These are phyloP conservation scores for Phytophthora ohioensis DNA, from an alignment of 352 stramenopile species.

Conservation along the genomic window DNA sequence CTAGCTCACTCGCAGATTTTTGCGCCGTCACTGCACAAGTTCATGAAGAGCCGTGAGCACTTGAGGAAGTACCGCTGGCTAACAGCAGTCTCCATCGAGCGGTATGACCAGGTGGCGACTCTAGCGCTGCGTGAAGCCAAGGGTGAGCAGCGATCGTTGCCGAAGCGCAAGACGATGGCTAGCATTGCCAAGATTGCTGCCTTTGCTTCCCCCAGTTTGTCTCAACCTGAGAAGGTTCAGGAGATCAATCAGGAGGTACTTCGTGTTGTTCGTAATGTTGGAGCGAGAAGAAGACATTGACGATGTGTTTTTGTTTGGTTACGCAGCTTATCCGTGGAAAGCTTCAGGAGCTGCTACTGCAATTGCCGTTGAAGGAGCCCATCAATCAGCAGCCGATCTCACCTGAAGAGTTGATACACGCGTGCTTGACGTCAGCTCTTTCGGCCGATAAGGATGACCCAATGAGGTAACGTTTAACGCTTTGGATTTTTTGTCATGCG, in stretches of 20 bases:
- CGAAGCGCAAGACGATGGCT: slow-evolving; percentile 77
- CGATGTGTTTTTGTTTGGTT: slow-evolving; percentile 24
- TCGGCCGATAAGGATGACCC: slow-evolving; percentile 58
- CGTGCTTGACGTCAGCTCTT: slow-evolving; percentile 57
- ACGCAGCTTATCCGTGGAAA: slow-evolving; percentile 56
- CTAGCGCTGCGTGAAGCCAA: slow-evolving; percentile 67
- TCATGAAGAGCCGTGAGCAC: slow-evolving; percentile 66
- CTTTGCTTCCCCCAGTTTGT: slow-evolving; percentile 55
- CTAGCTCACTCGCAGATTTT: slow-evolving; percentile 72
- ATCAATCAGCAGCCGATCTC: slow-evolving; percentile 52
- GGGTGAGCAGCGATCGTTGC: slow-evolving; percentile 57
- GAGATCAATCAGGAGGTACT: slow-evolving; percentile 74
- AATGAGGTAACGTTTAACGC: slow-evolving; percentile 47
- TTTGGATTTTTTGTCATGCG: neutral
- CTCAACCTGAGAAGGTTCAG: slow-evolving; percentile 46
- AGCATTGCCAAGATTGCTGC: slow-evolving; percentile 87
- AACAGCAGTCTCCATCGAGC: slow-evolving; percentile 68
- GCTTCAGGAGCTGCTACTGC: slow-evolving; percentile 71
- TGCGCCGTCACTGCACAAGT: slow-evolving; percentile 63
- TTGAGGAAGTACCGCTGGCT: slow-evolving; percentile 73
- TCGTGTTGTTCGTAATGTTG: neutral
- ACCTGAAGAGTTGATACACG: slow-evolving; percentile 53
- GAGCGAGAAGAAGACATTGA: neutral
- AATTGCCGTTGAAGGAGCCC: slow-evolving; percentile 54
- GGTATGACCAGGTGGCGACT: slow-evolving; percentile 67